Conservation (phyloP, 768 basidiomycete genomes). For the Rhodotorula babjevae region DNA sequence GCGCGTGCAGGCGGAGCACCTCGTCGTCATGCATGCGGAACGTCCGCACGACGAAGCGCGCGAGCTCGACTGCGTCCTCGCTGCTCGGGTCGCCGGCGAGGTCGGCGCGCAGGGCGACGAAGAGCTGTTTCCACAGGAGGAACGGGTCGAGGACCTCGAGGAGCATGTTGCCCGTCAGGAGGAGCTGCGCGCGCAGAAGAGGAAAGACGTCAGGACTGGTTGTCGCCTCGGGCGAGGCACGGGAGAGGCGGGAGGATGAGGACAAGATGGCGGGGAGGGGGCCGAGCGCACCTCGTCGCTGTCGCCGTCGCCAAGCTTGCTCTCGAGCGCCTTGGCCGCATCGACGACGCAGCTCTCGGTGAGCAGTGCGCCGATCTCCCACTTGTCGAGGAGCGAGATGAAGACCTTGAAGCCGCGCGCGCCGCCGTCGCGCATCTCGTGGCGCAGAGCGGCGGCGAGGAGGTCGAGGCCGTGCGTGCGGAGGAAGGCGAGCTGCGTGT, state of each 20-base stretch:
- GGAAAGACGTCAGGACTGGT: too few relatives aligned
- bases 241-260: too few relatives aligned
- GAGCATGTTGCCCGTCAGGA: slow-evolving; percentile 76
- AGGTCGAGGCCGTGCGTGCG: slow-evolving; percentile 66
- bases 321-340: slow-evolving; percentile 62
- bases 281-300: slow-evolving; percentile 49
- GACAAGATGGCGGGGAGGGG: not conserved
- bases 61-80: slow-evolving; percentile 52
- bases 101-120: slow-evolving; percentile 42
- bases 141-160: slow-evolving; percentile 91
- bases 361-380: slow-evolving; percentile 82
- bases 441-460: slow-evolving; percentile 65
- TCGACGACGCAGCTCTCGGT: slow-evolving; percentile 76
- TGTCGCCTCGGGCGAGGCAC: too few relatives aligned
- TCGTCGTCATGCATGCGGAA: slow-evolving; percentile 79
- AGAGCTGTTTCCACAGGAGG: slow-evolving; percentile 75
- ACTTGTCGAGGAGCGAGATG: slow-evolving; percentile 89
- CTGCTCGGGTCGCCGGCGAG: not conserved
- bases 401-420: slow-evolving; percentile 72
- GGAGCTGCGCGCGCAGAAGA: slow-evolving; percentile 54
- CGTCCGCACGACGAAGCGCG: slow-evolving; percentile 65
- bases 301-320: slow-evolving; percentile 52
- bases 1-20: slow-evolving; percentile 53
- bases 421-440: slow-evolving; percentile 14
- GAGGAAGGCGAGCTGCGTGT: slow-evolving; percentile 69